These are phyloP conservation scores for Colletotrichum caudatum DNA, from an alignment of 2,329 filamentous ascomycete genomes.

Conservation along the genomic window DNA sequence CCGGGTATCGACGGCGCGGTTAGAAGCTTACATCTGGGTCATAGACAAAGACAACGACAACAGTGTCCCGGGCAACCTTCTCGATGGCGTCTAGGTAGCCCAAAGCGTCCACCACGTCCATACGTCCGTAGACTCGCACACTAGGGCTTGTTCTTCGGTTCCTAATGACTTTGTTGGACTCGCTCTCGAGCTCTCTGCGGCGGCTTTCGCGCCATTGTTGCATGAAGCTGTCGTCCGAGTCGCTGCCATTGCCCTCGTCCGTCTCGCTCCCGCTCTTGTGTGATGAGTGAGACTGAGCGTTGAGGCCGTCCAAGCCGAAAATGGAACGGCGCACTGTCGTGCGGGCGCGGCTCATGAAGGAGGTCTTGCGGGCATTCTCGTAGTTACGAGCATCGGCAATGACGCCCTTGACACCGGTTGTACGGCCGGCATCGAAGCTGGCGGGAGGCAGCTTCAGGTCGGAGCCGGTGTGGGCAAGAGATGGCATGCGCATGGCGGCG, in stretches of 20 bases:
- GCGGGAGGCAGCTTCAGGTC: conserved; percentile 71
- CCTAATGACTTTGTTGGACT: conserved; percentile 65
- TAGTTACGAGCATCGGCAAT: conserved; percentile 86
- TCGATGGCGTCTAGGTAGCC: conserved; percentile 98
- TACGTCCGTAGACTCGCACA: conserved; percentile 79
- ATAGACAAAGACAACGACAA: conserved; percentile 94
- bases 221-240: conserved; percentile 83
- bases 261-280: conserved; percentile 61
- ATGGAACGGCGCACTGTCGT: conserved; percentile 65
- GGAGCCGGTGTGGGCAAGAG: conserved; percentile 58
- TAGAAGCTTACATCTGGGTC: conserved; percentile 78
- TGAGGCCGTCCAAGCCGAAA: conserved; percentile 58
- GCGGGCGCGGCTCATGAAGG: conserved; percentile 65
- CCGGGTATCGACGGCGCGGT: neutral
- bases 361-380: conserved; percentile 72
- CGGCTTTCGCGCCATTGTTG: conserved; percentile 86
- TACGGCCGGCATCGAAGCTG: conserved; percentile 74
- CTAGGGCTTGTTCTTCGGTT: conserved; percentile 81
- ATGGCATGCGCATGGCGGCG: conserved; percentile 74
- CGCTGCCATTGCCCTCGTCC: conserved; percentile 58
- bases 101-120: conserved; percentile 87
- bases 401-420: conserved; percentile 87
- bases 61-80: conserved; percentile 82
- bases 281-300: conserved; percentile 43
- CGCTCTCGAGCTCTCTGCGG: conserved; percentile 79